A percentile compares a stretch with the other conserved stretches of the same genome.
phyloP scores from a whole-genome alignment of 2,329 filamentous ascomycete genomes.

The Colletotrichum lentis region DNA sequence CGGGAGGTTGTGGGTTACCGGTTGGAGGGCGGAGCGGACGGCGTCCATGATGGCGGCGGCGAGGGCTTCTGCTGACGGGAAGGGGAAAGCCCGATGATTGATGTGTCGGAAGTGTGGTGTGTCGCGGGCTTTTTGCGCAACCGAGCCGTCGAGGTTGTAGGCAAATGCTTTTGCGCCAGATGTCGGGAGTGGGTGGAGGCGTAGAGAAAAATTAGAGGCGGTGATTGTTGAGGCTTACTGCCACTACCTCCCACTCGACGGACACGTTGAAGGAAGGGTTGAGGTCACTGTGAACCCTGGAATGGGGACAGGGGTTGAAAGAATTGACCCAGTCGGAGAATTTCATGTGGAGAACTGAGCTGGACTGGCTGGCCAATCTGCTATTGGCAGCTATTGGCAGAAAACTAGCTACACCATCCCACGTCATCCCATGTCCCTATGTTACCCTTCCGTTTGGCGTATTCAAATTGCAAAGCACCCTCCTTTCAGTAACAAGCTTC shows the following conservation, averaged over 20 bases:
- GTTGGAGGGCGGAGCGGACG: conserved; percentile 68
- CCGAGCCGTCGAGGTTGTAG: conserved; percentile 3
- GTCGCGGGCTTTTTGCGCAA: not conserved
- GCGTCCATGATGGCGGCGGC: conserved; percentile 61
- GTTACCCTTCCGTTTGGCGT: not conserved
- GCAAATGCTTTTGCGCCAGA: not conserved
- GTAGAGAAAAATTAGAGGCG: conserved; percentile 12
- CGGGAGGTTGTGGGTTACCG: conserved; percentile 78
- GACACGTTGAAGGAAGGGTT: conserved; percentile 37
- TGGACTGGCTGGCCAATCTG: conserved; percentile 10
- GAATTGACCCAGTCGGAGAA: conserved; percentile 31
- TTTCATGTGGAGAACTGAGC: conserved; percentile 24
- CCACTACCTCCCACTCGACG: conserved; percentile 22
- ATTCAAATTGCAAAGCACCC: not conserved
- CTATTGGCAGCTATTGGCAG: not conserved
- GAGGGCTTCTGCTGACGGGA: conserved; percentile 8
- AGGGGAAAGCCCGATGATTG: not conserved
- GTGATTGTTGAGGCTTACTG: conserved; percentile 28
- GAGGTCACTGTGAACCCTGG: conserved; percentile 37
- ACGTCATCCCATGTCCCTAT: conserved; percentile 4
- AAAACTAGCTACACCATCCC: conserved; percentile 1
- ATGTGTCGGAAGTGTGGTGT: not conserved
- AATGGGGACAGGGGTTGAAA: conserved; percentile 12
- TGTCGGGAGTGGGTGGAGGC: not conserved
- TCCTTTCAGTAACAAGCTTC: not conserved